These are phyloP conservation scores for Suhomyces bokatorum DNA, from an alignment of 1,139 yeast genomes.

Conservation along the genomic window DNA sequence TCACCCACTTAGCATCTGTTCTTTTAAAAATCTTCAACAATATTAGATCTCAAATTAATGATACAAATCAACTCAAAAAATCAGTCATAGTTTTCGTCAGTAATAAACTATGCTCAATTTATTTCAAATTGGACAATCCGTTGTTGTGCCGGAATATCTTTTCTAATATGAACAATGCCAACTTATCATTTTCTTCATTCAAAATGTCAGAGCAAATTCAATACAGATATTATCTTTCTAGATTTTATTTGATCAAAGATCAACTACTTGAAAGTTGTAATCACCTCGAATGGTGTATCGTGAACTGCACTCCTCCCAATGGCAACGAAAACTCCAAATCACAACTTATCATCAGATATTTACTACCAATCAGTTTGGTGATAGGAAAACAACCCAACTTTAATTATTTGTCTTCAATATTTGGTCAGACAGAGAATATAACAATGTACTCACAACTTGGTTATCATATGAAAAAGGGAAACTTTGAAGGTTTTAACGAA, in stretches of 20 bases:
- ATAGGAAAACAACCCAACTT: constrained; percentile 53
- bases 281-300: constrained; percentile 66
- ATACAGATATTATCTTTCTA: constrained; percentile 67
- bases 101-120: constrained; percentile 58
- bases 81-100: constrained; percentile 57
- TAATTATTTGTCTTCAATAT: constrained; percentile 20
- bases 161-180: constrained; percentile 67
- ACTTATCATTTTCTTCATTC: constrained; percentile 47
- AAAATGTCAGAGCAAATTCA: constrained; percentile 56
- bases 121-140: constrained; percentile 64
- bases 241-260: constrained; percentile 61
- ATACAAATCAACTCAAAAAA: constrained; percentile 47
- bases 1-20: constrained; percentile 56
- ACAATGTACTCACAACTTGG: constrained; percentile 39
- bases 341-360: constrained; percentile 45
- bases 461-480: constrained; percentile 39
- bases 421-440: constrained; percentile 21
- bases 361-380: constrained; percentile 58
- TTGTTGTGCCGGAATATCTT: constrained; percentile 73
- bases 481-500: constrained; percentile 34
- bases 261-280: constrained; percentile 55
- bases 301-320: constrained; percentile 35
- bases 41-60: constrained; percentile 58
- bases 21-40: constrained; percentile 63
- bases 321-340: constrained; percentile 26